Base-by-base conservation (phyloP, 2,329 filamentous ascomycete species). In the Hypoxylon sp. region DNA sequence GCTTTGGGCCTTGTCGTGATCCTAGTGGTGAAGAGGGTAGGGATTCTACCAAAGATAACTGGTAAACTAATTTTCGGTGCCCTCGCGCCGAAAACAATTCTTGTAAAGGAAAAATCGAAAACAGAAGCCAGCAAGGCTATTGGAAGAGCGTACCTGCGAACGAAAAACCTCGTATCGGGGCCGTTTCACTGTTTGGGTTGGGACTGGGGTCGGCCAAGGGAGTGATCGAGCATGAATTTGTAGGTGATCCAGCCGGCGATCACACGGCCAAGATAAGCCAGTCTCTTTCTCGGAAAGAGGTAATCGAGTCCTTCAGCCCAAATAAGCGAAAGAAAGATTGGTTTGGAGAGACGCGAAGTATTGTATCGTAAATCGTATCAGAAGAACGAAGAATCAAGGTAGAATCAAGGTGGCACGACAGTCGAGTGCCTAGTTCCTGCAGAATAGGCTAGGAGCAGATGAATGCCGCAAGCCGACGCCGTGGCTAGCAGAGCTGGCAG, bases 351-450 rank as follows among this genome's bases (percentile, higher is more conserved):
- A 60, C 11, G 51, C 15, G 50, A 37, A n/a, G 24, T 31, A 21
- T 48, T 20, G 23, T 60, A 53, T 51, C 47, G 41, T 20, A 15
- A 49, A 35, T 42, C 23, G 29, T 18, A 48, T 21, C 26, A 50
- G 46, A 53, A n/a, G 48, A 43, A 23, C 26, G 15, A 15, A 49
- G 24, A 29, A 40, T 23, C 20, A 24, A 21, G 46, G 55, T 59
- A 26, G 43, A n/a, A n/a, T n/a, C n/a, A n/a, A 46, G 29, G 61
- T 65, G 53, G 60, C 52, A 68, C 65, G 45, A 50, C 45, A 52
- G 43, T 38, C 41, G 50, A 60, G 67, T 67, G 60, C n/a, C n/a
- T n/a, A n/a, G 65, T 72, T 70, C 65, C 64, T 68, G 69, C 66
- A 65, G 46, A 49, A 60, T 62, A 67, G 69, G 67, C 66, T 65